phyloP scores from a whole-genome alignment of 768 basidiomycete genomes.

The Heimioporus sp. region DNA sequence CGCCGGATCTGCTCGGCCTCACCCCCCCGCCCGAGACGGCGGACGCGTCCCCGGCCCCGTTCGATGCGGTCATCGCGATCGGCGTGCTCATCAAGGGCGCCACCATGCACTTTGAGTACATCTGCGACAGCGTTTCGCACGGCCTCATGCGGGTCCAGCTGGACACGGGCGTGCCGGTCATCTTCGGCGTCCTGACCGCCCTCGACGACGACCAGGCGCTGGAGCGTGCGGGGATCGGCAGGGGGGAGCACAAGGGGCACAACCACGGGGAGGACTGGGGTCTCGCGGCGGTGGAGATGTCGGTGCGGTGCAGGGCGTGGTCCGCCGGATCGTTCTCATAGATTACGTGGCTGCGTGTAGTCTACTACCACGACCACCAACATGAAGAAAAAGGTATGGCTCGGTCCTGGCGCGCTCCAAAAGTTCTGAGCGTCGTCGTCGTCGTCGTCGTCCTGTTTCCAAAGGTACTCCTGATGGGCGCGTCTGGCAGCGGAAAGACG shows the following conservation, averaged over 20 bases:
- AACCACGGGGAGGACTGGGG: slow-evolving; percentile 99
- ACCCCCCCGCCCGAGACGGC: slow-evolving; percentile 37
- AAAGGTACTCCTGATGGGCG: slow-evolving; percentile 97
- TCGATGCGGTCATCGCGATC: slow-evolving; percentile 95
- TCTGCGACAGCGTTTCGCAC: slow-evolving; percentile 89
- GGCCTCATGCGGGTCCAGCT: slow-evolving; percentile 93
- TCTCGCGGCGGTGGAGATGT: slow-evolving; percentile 95
- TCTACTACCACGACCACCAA: neutral
- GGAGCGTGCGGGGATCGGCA: slow-evolving; percentile 87
- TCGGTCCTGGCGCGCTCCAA: neutral
- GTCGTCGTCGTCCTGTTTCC: too few species aligned
- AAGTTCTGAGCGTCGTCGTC: neutral
- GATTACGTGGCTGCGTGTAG: slow-evolving; percentile 8
- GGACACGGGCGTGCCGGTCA: slow-evolving; percentile 90
- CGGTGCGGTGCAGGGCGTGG: slow-evolving; percentile 63
- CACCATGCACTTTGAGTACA: slow-evolving; percentile 99
- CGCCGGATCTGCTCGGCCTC: slow-evolving; percentile 73
- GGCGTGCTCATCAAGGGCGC: slow-evolving; percentile 97
- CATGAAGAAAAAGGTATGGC: slow-evolving; percentile 34
- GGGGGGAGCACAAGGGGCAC: slow-evolving; percentile 71
- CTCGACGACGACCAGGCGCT: slow-evolving; percentile 93
- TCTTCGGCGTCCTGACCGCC: slow-evolving; percentile 95
- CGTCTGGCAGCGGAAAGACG: slow-evolving; percentile 91
- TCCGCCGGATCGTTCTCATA: slow-evolving; percentile 58
- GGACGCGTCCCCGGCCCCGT: slow-evolving; percentile 58